phyloP scores from a whole-genome alignment of 495 filamentous ascomycete genomes.

The Choiromyces venosus region DNA sequence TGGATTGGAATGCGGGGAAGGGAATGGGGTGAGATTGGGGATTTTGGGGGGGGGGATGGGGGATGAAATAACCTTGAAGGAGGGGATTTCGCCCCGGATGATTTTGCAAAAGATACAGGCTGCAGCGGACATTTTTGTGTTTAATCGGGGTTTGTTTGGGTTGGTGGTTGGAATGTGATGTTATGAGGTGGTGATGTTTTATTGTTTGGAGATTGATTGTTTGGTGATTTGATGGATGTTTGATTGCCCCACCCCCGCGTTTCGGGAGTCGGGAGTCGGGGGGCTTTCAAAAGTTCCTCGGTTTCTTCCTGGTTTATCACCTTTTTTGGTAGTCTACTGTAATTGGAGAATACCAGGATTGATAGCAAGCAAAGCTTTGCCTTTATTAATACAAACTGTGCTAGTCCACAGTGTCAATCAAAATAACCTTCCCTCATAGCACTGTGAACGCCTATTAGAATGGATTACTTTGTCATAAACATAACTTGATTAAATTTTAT shows the following conservation, averaged over 20 bases:
- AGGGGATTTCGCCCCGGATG: constrained; percentile 93
- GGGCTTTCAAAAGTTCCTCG: background rate
- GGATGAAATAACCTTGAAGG: constrained; percentile 57
- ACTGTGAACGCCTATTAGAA: background rate
- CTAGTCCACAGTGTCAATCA: background rate
- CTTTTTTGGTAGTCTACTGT: background rate
- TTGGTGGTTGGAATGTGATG: background rate
- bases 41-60: background rate
- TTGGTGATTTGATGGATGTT: constrained; percentile 8
- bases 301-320: background rate
- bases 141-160: background rate
- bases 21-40: background rate
- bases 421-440: background rate
- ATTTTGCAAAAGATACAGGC: constrained; percentile 98
- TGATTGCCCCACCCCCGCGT: background rate
- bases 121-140: constrained; percentile 42
- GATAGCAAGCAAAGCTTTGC: background rate
- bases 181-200: background rate
- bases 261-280: background rate
- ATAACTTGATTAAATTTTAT: background rate
- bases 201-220: background rate
- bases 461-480: background rate
- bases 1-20: background rate
- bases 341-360: background rate
- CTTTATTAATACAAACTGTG: background rate